These are phyloP conservation scores for Colletotrichum siamense DNA, from an alignment of 2,329 filamentous ascomycete genomes.

Conservation along the genomic window DNA sequence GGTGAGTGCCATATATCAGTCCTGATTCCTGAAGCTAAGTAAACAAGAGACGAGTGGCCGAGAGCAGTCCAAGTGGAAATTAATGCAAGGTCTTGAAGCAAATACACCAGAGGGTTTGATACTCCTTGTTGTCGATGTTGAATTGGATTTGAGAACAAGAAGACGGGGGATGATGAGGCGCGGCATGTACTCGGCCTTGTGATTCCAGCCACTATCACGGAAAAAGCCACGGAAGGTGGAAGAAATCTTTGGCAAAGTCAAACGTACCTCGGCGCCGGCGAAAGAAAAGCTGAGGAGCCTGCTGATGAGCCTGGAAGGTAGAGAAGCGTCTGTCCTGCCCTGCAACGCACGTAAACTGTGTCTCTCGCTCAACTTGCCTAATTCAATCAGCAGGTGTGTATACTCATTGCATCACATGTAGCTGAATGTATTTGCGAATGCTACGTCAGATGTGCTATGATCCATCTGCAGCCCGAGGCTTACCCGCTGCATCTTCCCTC, in stretches of 20 bases:
- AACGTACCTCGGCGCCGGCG: background rate
- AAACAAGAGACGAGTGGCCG: background rate
- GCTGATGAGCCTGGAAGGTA: background rate
- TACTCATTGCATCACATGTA: background rate
- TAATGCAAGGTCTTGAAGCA: background rate
- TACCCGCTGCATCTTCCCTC: background rate
- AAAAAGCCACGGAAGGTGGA: background rate
- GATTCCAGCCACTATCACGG: background rate
- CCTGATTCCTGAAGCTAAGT: background rate
- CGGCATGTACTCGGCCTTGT: background rate
- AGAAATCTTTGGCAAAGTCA: background rate
- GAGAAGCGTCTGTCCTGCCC: background rate
- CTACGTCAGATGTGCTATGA: background rate
- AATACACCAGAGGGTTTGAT: background rate
- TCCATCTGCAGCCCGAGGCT: background rate
- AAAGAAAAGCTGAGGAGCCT: background rate
- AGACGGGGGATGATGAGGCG: background rate
- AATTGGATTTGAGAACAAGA: background rate
- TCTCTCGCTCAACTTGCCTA: background rate
- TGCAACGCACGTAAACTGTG: background rate
- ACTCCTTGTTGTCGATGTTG: background rate
- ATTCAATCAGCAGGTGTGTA: background rate
- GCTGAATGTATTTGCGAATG: background rate
- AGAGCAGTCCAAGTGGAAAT: background rate
- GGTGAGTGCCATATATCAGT: background rate